Evolutionary conservation across 2,329 filamentous ascomycete species (phyloP), one percentile per base, ranked within the genome.

Genomic region (Pestalotiopsis sp.): DNA sequence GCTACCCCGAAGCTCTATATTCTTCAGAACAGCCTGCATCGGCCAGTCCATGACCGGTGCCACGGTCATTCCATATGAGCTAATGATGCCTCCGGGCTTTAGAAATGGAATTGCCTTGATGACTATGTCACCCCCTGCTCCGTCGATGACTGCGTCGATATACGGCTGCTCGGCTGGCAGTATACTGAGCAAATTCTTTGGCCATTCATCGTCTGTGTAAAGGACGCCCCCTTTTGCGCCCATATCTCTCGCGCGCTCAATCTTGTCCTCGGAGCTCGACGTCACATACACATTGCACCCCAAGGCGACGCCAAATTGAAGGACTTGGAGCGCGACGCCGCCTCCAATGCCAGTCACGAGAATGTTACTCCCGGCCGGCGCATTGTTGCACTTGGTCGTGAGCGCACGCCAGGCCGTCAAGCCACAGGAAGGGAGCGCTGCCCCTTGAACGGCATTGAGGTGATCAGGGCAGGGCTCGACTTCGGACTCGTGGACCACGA

Each of bases 331-430:
- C 45, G 95, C 95, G 1, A 98, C 95, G 56, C 95, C 95, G 45
- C 95, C 95, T 0, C 95, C 95, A 79, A 98, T 97, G 0, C 95
- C 95, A 4, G 95, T 98, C 58, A 98, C 82, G 41, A 98, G 83
- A 4, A 98, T 85, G 76, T 97, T 97, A 70, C 88, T 83, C 31
- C 68, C 83, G 81, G 5, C 87, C 87, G 72, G 91, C 89, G 4
- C 31, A 6, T 36, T 36, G 6, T 86, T 88, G 63, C 87, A 90
- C 85, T 98, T 98, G 6, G 88, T 92, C 65, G 95, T 88, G 58
- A 97, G 83, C 0, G 95, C 95, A 59, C 96, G 86, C 94, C 94
- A 98, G 6, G 88, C 95, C 1, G 95, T 98, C 69, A 98, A 78
- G 0, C 95, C 95, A 0, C 93, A 94, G 41, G 98, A 83, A 2